Percentiles rank a stretch among this genome's conserved stretches.
These are phyloP conservation scores for Trypanosoma scelopori DNA, from an alignment of 208 protist genomes.

Conservation along the genomic window DNA sequence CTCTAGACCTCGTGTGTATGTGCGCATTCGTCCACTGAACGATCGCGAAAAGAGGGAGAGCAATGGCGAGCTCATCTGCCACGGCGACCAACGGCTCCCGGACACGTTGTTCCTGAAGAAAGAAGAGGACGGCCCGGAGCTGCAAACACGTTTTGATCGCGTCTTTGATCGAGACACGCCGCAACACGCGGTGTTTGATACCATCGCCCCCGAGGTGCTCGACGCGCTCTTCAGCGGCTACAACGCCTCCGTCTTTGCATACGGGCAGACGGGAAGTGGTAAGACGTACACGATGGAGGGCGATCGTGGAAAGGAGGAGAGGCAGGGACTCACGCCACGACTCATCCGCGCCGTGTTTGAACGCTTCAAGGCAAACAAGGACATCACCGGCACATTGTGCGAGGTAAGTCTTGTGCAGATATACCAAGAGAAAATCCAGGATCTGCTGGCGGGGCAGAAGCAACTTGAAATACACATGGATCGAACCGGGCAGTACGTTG, in stretches of 20 bases:
- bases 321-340: slow-evolving; percentile 70
- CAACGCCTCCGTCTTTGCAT: slow-evolving; percentile 93
- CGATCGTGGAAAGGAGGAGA: slow-evolving; percentile 33
- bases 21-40: slow-evolving; percentile 87
- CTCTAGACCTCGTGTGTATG: slow-evolving; percentile 87
- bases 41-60: slow-evolving; percentile 71
- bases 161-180: slow-evolving; percentile 56
- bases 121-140: slow-evolving; percentile 49
- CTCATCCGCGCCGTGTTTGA: slow-evolving; percentile 79
- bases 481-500: slow-evolving; percentile 83
- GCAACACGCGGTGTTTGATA: slow-evolving; percentile 63
- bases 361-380: slow-evolving; percentile 48
- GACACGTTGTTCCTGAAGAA: slow-evolving; percentile 85
- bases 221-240: slow-evolving; percentile 84
- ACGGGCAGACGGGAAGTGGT: slow-evolving; percentile 96
- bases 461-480: slow-evolving; percentile 91
- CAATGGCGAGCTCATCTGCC: slow-evolving; percentile 66
- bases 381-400: slow-evolving; percentile 71
- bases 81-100: slow-evolving; percentile 48
- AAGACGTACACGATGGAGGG: slow-evolving; percentile 94
- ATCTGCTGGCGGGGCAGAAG: slow-evolving; percentile 76
- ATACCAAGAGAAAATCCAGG: slow-evolving; percentile 90
- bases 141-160: slow-evolving; percentile 85
- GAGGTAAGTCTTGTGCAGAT: slow-evolving; percentile 89
- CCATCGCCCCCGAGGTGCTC: slow-evolving; percentile 69